These are phyloP conservation scores for Trichoderma sp. DNA, from an alignment of 2,329 filamentous ascomycete genomes.

Conservation along the genomic window DNA sequence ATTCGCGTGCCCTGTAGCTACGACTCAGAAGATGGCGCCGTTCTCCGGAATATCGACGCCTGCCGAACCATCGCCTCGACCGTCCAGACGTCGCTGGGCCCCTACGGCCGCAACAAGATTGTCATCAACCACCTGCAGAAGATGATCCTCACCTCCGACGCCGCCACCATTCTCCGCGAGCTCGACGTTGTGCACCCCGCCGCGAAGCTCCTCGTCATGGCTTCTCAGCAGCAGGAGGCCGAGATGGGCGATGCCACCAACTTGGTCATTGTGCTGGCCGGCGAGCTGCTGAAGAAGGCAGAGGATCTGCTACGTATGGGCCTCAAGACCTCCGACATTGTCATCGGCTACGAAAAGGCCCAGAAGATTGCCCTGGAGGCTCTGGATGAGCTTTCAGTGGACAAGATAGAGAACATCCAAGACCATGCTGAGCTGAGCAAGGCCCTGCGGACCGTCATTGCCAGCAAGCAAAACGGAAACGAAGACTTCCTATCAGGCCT, in stretches of 20 bases:
- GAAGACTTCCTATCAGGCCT: slow-evolving; percentile 86
- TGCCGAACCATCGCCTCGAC: slow-evolving; percentile 94
- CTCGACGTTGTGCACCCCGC: slow-evolving; percentile 98
- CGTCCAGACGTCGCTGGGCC: slow-evolving; percentile 94
- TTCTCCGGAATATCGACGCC: slow-evolving; percentile 97
- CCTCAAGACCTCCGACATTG: slow-evolving; percentile 96
- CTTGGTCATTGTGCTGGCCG: slow-evolving; percentile 91
- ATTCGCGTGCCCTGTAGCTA: slow-evolving; percentile 68
- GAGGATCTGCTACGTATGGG: slow-evolving; percentile 97
- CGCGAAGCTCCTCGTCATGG: slow-evolving; percentile 97
- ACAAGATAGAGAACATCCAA: slow-evolving; percentile 83
- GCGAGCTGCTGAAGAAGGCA: slow-evolving; percentile 94
- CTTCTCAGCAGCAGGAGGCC: slow-evolving; percentile 95
- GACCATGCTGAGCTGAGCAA: slow-evolving; percentile 86
- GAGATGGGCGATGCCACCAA: slow-evolving; percentile 99
- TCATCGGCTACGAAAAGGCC: slow-evolving; percentile 92
- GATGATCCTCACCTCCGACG: slow-evolving; percentile 98
- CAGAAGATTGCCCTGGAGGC: slow-evolving; percentile 83
- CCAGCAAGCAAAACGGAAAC: slow-evolving; percentile 92
- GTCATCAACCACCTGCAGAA: slow-evolving; percentile 99
- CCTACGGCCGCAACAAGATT: slow-evolving; percentile 98
- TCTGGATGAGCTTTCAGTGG: slow-evolving; percentile 85
- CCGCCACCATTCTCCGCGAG: slow-evolving; percentile 94
- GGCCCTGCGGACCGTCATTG: slow-evolving; percentile 91
- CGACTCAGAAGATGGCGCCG: slow-evolving; percentile 97